phyloP scores from a whole-genome alignment of 1,284 basidiomycete species.

The Singerocomus inundabilis region DNA sequence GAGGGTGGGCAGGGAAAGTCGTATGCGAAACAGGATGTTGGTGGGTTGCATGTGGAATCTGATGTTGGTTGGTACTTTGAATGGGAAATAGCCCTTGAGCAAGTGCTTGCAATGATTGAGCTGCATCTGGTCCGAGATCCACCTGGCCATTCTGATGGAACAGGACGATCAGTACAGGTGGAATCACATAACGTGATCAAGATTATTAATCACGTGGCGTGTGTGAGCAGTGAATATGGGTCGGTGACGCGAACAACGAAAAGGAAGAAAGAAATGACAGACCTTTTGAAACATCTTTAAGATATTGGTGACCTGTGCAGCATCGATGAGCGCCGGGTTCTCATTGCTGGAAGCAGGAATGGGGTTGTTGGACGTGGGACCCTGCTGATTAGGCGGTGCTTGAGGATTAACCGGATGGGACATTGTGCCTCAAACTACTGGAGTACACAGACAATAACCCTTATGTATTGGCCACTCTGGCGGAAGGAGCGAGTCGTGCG shows the following conservation, averaged over 20 bases:
- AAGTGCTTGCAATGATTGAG: conserved; percentile 31
- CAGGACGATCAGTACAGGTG: not conserved
- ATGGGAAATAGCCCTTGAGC: conserved; percentile 31
- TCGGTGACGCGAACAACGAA: not conserved
- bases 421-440: conserved; percentile 6
- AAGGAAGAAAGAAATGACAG: conserved; percentile 1
- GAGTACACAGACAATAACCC: not conserved
- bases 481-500: conserved; percentile 1
- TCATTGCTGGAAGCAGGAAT: conserved; percentile 13
- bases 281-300: conserved; percentile 34
- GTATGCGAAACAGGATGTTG: conserved; percentile 23
- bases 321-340: conserved; percentile 19
- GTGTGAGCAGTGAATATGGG: not conserved
- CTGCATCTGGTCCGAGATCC: conserved; percentile 31
- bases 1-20: conserved; percentile 10
- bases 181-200: conserved; percentile 26
- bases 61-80: conserved; percentile 26
- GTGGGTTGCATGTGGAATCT: conserved; percentile 23
- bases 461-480: conserved; percentile 5
- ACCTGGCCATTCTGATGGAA: conserved; percentile 26
- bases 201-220: conserved; percentile 28
- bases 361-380: conserved; percentile 8
- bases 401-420: conserved; percentile 19
- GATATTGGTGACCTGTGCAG: conserved; percentile 27
- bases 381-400: conserved; percentile 16